A percentile compares a stretch with the other conserved stretches of the same genome.
Conservation (phyloP, 1,139 yeast genomes). For the Saccharomyces hybrid region DNA sequence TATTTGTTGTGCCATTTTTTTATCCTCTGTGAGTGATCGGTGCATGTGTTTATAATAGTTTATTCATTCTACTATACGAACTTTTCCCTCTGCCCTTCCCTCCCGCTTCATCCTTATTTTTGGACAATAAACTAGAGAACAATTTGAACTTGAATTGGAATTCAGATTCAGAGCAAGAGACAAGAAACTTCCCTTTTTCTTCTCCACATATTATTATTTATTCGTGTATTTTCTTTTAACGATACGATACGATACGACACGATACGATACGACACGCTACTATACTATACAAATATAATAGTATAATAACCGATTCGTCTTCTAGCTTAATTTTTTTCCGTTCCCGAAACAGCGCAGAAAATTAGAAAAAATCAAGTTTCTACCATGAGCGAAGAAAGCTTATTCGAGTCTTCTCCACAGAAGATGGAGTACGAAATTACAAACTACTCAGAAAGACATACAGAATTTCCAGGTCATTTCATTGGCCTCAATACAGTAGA, state of each 20-base stretch:
- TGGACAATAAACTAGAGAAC: neutral
- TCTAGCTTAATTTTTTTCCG: neutral
- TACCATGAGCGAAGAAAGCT: conserved; percentile 36
- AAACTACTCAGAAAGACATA: conserved; percentile 16
- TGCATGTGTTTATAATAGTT: neutral
- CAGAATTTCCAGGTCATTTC: conserved; percentile 3
- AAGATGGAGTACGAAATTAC: conserved; percentile 27
- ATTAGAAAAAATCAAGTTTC: conserved; percentile 1
- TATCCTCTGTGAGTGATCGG: neutral
- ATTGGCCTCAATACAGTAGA: conserved; percentile 40
- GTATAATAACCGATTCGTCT: neutral
- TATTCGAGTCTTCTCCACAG: conserved; percentile 31
- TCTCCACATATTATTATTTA: neutral
- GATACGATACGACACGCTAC: neutral
- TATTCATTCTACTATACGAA: neutral
- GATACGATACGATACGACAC: neutral
- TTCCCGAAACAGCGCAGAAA: neutral
- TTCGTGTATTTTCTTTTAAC: neutral
- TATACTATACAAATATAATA: neutral
- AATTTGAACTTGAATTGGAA: neutral
- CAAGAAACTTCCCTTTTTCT: neutral
- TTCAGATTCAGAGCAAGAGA: neutral
- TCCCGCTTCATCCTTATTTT: neutral
- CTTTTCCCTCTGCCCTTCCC: neutral
- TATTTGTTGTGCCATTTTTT: neutral